Conservation (phyloP, 2,329 filamentous ascomycete species). For the Aspergillus tanneri region DNA sequence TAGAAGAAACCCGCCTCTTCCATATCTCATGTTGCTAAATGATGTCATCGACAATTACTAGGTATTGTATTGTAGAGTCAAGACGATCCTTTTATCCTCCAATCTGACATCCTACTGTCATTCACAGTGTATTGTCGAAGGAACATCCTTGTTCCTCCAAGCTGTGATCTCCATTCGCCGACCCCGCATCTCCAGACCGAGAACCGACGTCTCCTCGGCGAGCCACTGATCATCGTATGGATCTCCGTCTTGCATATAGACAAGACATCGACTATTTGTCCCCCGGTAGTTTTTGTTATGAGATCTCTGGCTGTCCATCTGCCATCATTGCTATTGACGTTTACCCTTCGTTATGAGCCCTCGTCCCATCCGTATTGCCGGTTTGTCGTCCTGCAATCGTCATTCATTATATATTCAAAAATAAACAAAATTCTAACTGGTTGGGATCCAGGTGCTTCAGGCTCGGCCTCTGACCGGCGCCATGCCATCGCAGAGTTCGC, state of each 20-base stretch:
- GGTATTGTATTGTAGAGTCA: no score
- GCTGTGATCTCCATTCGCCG: no score
- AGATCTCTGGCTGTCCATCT: no score
- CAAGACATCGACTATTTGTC: not conserved
- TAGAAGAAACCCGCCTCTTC: no score
- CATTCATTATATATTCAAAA: not conserved
- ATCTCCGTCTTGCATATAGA: not conserved
- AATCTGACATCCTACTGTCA: no score
- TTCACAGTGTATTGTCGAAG: no score
- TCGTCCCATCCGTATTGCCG: constrained; percentile 31
- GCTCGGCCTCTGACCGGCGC: constrained; percentile 47
- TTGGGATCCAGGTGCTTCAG: constrained; percentile 40
- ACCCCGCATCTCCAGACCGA: constrained; percentile 19
- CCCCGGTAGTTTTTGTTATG: no score
- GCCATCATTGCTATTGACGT: not conserved
- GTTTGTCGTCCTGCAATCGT: constrained; percentile 14
- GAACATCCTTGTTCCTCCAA: no score
- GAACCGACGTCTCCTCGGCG: constrained; percentile 16
- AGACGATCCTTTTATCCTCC: no score
- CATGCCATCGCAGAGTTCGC: constrained; percentile 48
- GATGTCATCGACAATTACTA: no score
- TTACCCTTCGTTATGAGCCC: constrained; percentile 16
- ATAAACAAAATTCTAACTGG: not conserved
- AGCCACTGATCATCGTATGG: no score
- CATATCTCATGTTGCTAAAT: no score